Conservation (phyloP, 305 asterid species). For the Fraxinus platypoda region DNA sequence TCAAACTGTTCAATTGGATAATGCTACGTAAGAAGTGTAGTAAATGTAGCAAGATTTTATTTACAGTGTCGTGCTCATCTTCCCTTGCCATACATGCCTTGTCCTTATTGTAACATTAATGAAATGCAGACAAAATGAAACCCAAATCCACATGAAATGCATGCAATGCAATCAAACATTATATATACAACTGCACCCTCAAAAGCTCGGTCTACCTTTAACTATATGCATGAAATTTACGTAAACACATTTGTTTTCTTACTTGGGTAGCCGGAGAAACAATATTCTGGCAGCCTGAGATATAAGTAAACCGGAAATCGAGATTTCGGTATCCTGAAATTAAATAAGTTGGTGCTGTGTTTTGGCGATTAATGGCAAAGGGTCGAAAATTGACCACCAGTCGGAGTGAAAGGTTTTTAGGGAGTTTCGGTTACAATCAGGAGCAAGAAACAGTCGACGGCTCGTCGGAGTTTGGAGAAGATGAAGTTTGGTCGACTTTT, state of each 20-base stretch:
- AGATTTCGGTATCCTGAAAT: constrained; percentile 31
- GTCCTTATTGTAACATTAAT: constrained; percentile 25
- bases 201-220: constrained; percentile 22
- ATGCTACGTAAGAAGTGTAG: background rate
- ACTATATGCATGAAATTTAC: constrained; percentile 21
- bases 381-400: constrained; percentile 69
- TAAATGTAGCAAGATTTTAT: constrained; percentile 1
- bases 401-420: constrained; percentile 67
- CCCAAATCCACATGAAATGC: constrained; percentile 54
- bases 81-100: constrained; percentile 28
- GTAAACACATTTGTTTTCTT: background rate
- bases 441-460: constrained; percentile 41
- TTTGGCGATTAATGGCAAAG: constrained; percentile 52
- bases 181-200: constrained; percentile 45
- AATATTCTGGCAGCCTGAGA: constrained; percentile 33
- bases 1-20: background rate
- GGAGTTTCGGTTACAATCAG: constrained; percentile 38
- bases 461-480: constrained; percentile 68
- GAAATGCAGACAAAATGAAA: constrained; percentile 60
- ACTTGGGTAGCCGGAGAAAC: constrained; percentile 39
- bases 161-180: constrained; percentile 29
- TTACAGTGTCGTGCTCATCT: constrained; percentile 43
- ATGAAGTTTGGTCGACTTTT: constrained; percentile 71
- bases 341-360: background rate
- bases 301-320: constrained; percentile 27